phyloP scores from a whole-genome alignment of 2,329 filamentous ascomycete genomes.

The Trichoderma aggressivum region DNA sequence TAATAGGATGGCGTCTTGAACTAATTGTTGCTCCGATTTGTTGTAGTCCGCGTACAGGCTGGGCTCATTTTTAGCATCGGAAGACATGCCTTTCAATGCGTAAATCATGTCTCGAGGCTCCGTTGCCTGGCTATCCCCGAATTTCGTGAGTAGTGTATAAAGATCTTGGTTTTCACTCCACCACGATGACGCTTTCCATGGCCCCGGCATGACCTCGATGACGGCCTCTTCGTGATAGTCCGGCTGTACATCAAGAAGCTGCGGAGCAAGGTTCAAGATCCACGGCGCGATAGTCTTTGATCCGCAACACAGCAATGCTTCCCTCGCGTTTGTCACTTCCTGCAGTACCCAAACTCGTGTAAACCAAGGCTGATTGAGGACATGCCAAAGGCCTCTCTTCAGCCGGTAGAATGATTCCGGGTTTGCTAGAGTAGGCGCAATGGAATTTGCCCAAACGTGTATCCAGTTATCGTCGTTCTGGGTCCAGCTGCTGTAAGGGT shows the following conservation, averaged over 20 bases:
- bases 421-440: not conserved
- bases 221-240: slow-evolving; percentile 18
- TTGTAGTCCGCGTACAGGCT: not conserved
- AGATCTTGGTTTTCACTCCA: slow-evolving; percentile 16
- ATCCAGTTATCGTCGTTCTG: not conserved
- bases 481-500: not conserved
- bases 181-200: not conserved
- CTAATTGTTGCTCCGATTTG: not conserved
- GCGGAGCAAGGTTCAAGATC: not conserved
- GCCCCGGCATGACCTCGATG: slow-evolving; percentile 19
- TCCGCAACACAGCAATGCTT: not conserved
- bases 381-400: not conserved
- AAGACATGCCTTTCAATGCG: slow-evolving; percentile 7
- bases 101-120: slow-evolving; percentile 9
- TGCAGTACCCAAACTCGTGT: not conserved
- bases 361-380: not conserved
- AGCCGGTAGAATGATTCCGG: not conserved
- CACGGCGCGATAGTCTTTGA: not conserved
- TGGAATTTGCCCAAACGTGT: not conserved
- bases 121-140: not conserved
- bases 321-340: not conserved
- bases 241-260: fast-evolving
- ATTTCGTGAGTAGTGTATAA: not conserved
- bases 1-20: not conserved
- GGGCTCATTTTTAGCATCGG: not conserved